Percentiles rank a stretch among this genome's conserved stretches.
Evolutionary conservation across 768 basidiomycete genomes (phyloP).

Genomic region (Candolleomyces aberdarensis): DNA sequence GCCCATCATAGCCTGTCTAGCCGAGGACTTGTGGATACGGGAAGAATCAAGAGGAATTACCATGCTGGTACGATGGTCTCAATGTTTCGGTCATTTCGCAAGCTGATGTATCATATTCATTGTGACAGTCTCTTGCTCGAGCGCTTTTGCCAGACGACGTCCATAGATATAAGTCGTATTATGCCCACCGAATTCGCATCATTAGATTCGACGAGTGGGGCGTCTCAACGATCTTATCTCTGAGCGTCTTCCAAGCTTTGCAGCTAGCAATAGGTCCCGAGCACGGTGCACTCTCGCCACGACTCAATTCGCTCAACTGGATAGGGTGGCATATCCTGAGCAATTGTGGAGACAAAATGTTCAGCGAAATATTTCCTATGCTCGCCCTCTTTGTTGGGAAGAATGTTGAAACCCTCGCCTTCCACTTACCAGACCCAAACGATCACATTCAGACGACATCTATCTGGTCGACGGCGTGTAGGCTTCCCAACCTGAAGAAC

Average conservation of each 20-base stretch:
- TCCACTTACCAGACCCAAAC: neutral
- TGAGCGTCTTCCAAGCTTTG: neutral
- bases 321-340: too few relatives aligned
- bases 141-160: neutral
- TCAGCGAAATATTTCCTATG: neutral
- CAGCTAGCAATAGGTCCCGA: neutral
- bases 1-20: slow-evolving; percentile 14
- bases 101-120: neutral
- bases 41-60: too few relatives aligned
- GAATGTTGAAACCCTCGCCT: neutral
- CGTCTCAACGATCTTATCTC: neutral
- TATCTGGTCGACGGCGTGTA: neutral
- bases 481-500: neutral
- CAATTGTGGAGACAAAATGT: neutral
- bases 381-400: neutral
- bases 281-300: neutral
- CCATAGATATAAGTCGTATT: neutral
- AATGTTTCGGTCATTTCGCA: neutral
- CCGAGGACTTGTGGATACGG: neutral
- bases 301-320: neutral
- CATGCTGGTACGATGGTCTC: neutral
- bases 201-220: too few relatives aligned
- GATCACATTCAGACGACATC: neutral
- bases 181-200: neutral
- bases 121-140: neutral